Evolutionary conservation across 2,329 filamentous ascomycete genomes (phyloP), one percentile per base, ranked within the genome.

Genomic region (Ophiostoma pallidulum): DNA sequence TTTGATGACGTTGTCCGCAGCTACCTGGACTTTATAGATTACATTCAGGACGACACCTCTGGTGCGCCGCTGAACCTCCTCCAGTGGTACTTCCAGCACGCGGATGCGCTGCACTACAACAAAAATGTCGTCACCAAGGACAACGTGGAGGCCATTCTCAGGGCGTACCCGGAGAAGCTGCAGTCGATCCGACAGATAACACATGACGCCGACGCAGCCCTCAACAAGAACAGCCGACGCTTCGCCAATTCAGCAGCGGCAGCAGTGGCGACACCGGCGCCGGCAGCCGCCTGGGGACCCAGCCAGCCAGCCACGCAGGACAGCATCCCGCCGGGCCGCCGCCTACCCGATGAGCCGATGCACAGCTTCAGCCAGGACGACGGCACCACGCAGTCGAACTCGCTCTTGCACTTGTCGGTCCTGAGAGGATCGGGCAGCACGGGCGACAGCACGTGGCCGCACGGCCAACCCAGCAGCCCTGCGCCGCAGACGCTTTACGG

Each of bases 1-100:
- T 77, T 69, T 50, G 75, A 78, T 53, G 75, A 78, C 47, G 74
- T 77, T 45, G 67, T 78, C 39, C 60, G 62, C 10, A 59, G 59
- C 3, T 76, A 70, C 43, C 61, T 66, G 2, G 57, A 66, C 1
- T 78, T 67, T 52, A 52, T 66, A 7, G 52, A 56, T 0, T 75
- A 77, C 46, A 62, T 70, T 20, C 47, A 56, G 2, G 38, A 10
- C 8, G 36, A 4, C n/a, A 44, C 13, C 29, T 24, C 35, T 13
- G 14, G 26, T n/a, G 35, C 39, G 19, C 24, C 48, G 2, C 40
- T 47, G 13, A 45, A 26, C 16, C 47, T 56, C 3, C 12, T 70
- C 4, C 58, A 70, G 22, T 77, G 69, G 65, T 70, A 68, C 51
- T 60, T 63, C 44, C 51, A 53, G 8, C 45, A 58, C 14, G 53